These are phyloP conservation scores for Umbilicus rupestris DNA, from an alignment of 164 flowering plant species.

Conservation along the genomic window DNA sequence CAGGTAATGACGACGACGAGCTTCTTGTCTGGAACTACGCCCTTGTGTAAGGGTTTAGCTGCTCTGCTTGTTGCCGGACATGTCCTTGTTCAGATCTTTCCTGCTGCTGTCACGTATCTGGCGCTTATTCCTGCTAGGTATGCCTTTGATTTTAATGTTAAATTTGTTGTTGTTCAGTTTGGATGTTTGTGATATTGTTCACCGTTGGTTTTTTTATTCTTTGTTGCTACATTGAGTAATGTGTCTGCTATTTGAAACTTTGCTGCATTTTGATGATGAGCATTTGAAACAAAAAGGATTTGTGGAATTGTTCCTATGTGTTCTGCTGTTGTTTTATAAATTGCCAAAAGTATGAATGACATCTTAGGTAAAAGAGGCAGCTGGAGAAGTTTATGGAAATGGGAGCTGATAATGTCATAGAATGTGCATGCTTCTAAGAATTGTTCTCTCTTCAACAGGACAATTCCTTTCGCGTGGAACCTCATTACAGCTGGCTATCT, in stretches of 20 bases:
- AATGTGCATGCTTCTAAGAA: background rate
- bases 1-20: constrained; percentile 33
- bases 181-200: background rate
- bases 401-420: background rate
- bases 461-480: constrained; percentile 10
- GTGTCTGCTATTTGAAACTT: background rate
- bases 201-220: background rate
- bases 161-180: background rate
- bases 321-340: background rate
- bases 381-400: background rate
- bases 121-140: constrained; percentile 95
- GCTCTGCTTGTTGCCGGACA: constrained; percentile 64
- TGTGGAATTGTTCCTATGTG: no score
- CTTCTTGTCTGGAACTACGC: constrained; percentile 53
- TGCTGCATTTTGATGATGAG: background rate
- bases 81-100: constrained; percentile 59
- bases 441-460: background rate
- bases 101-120: constrained; percentile 54
- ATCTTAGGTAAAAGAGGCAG: background rate
- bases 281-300: background rate
- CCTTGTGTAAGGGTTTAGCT: constrained; percentile 80
- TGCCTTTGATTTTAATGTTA: background rate
- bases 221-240: background rate
- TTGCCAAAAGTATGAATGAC: background rate
- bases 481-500: constrained; percentile 8